phyloP scores from a whole-genome alignment of 164 flowering plant species.

The Magnolia changhungtana region DNA sequence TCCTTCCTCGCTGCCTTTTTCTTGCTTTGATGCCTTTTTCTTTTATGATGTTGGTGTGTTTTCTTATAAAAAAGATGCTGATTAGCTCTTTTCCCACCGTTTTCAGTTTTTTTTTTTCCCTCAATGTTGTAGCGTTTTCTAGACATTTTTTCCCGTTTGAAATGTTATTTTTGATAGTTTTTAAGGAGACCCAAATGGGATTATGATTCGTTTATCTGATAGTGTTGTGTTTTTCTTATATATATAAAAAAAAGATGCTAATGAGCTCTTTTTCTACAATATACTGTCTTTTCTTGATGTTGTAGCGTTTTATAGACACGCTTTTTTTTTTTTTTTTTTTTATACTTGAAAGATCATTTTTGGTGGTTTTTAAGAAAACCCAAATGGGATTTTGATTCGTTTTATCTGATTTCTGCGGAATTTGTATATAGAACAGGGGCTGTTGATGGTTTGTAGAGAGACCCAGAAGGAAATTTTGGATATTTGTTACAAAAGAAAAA shows the following conservation, averaged over 20 bases:
- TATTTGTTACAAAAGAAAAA: neutral
- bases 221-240: neutral
- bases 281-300: neutral
- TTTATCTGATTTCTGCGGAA: neutral
- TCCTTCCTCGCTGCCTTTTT: neutral
- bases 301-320: neutral
- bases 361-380: neutral
- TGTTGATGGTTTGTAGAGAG: neutral
- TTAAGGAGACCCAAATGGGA: neutral
- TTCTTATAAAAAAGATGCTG: neutral
- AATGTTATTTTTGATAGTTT: neutral
- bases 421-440: neutral
- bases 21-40: neutral
- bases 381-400: neutral
- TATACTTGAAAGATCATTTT: neutral
- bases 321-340: neutral
- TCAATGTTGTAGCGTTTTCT: neutral
- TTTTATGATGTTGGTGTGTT: neutral
- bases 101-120: neutral
- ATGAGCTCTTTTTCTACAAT: neutral
- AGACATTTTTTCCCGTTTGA: neutral
- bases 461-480: neutral
- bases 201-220: neutral
- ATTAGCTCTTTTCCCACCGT: neutral
- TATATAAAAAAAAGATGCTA: neutral